phyloP scores from a whole-genome alignment of 2,329 filamentous ascomycete genomes.

The Scolecobasidium constrictum region DNA sequence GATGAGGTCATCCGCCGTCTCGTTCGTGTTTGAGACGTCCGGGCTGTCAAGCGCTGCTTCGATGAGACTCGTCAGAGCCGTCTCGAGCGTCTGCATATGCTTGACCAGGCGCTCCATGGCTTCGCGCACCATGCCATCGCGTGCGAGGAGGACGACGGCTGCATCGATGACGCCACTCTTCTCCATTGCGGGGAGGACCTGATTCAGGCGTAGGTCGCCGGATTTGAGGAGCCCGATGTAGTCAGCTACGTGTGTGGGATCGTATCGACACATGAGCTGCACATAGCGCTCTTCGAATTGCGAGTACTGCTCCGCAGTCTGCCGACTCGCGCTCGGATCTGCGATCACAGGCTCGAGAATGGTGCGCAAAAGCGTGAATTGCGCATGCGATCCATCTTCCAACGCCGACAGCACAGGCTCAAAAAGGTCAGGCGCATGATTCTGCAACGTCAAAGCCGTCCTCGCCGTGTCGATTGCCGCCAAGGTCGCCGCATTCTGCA shows the following conservation, averaged over 20 bases:
- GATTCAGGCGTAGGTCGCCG: constrained; percentile 67
- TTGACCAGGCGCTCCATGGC: constrained; percentile 79
- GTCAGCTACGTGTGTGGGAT: constrained; percentile 70
- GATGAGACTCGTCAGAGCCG: constrained; percentile 64
- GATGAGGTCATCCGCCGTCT: constrained; percentile 63
- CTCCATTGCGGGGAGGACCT: constrained; percentile 79
- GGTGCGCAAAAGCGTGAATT: constrained; percentile 66
- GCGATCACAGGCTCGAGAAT: constrained; percentile 53
- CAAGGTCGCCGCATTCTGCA: constrained; percentile 54
- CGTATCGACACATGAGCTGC: constrained; percentile 79
- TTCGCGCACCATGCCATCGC: constrained; percentile 70
- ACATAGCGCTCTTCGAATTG: constrained; percentile 75
- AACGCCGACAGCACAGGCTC: constrained; percentile 52
- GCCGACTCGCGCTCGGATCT: constrained; percentile 7
- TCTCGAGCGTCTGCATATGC: constrained; percentile 71
- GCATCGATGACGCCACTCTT: constrained; percentile 84
- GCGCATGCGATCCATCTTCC: constrained; percentile 48
- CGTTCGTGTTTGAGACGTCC: constrained; percentile 47
- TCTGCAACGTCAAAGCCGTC: constrained; percentile 55
- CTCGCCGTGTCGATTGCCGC: constrained; percentile 54
- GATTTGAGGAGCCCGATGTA: constrained; percentile 70
- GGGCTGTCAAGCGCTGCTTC: constrained; percentile 46
- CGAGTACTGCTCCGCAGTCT: constrained; percentile 25
- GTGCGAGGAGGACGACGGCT: constrained; percentile 79
- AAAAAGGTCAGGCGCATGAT: constrained; percentile 54